Base-by-base conservation (phyloP, 148 eudicot species). In the Salicornia ramosissima region DNA sequence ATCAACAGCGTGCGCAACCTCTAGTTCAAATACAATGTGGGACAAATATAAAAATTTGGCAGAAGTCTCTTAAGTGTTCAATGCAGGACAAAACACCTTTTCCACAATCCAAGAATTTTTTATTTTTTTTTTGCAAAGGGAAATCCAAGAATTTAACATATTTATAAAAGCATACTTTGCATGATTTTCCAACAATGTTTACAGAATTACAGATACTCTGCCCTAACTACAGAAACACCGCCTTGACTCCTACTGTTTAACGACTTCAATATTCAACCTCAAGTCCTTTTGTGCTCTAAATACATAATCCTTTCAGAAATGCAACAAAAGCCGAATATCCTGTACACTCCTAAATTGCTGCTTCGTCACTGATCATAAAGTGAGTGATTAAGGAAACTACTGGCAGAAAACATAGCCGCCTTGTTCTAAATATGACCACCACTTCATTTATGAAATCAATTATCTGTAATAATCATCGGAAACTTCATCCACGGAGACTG, bases 391-490 rank as follows among this genome's bases (percentile, higher is more conserved):
- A 46, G 50, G 50, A 46, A 19, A 63, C 36, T 13, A 45, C 39
- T 10, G 46, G 13, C 33, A 22, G 64, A 54, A 53, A 62, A 42
- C 34, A 6, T 18, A 64, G 64, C 21, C 55, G 55, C 55, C 70
- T 65, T 42, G 9, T 55, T 76, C 43, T 65, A 76, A 4, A 36
- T 36, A 3, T 36, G 8, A 36, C 4, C 40, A 36, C 8, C n/a
- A 6, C 6, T 14, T 16, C 69, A 72, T 56, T 31, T 52, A 40
- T 26, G 16, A 2, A 19, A 60, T 0, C 18, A 9, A 33, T 24
- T 45, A 55, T 62, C 60, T 45, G 54, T 53, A 78, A 26, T 73
- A 78, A 24, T 69, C 80, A 54, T 73, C 80, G 39, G 77, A 73
- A 68, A 68, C 74, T 42, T 78, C 80, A 47, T 73, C 80, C 15